Evolutionary conservation across 805 yeast genomes (phyloP), one percentile per base, ranked within the genome.

Genomic region (Cyberlindnera maritima): DNA sequence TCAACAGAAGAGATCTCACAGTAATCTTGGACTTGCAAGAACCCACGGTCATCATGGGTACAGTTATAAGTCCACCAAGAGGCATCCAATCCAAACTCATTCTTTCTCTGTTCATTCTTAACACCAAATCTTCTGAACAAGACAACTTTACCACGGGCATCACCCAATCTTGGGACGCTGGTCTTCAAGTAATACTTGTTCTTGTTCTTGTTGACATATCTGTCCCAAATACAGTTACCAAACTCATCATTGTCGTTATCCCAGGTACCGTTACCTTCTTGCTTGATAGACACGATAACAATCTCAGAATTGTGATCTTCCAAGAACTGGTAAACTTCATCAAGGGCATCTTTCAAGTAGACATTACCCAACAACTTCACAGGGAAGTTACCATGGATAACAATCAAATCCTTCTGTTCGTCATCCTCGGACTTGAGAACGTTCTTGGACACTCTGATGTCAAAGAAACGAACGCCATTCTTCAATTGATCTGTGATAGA

Each of bases 331-430:
- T 81, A 84, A 33, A 86, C 72, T 44, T 81, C 87, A 0, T 75
- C 64, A 55, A 86, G 69, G 3, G 73, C 74, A n/a, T 70, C 71
- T 8, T 63, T 59, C 47, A 86, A 72, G 54, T 75, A 73, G 48
- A 74, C 73, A 19, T 85, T 77, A 51, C 79, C 75, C 26, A 81
- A 75, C 36, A 84, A 66, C 44, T 75, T 76, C 36, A 85, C 87
- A 0, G 94, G 91, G 65, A 85, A 85, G 52, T 81, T 81, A 37
- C 90, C 90, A 61, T 85, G 92, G 49, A 81, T 77, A 18, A 85
- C 85, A 55, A 81, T 79, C 50, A 86, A 70, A 49, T 81, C 80
- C 50, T 76, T 74, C 33, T 64, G 65, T 10, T 62, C 58, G 36
- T 72, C 64, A 34, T 75, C 74, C 18, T 74, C 76, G n/a, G 69